Conservation (phyloP, 2,329 filamentous ascomycete species). For the Fusarium mexicanum region DNA sequence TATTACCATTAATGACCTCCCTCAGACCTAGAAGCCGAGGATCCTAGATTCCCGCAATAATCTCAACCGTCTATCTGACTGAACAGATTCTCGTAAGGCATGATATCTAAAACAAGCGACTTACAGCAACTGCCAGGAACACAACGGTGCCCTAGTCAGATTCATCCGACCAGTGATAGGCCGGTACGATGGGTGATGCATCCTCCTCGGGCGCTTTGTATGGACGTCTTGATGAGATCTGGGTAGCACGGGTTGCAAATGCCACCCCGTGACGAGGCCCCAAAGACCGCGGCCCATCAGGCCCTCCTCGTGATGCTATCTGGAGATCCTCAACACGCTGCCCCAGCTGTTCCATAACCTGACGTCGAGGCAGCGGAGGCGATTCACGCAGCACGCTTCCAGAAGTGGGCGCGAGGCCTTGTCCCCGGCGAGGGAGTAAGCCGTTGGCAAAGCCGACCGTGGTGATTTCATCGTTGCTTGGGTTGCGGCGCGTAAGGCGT, state of each 20-base stretch:
- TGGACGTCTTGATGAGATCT: no score
- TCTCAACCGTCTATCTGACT: rapidly evolving
- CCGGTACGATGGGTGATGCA: rapidly evolving
- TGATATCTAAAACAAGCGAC: rapidly evolving
- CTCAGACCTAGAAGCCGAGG: rapidly evolving
- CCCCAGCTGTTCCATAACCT: background rate
- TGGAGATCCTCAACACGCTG: background rate
- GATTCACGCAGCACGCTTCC: no score
- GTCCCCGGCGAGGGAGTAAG: background rate
- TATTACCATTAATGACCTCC: rapidly evolving
- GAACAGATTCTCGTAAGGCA: rapidly evolving
- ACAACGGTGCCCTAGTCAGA: rapidly evolving
- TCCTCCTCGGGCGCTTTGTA: background rate
- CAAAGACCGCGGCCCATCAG: rapidly evolving
- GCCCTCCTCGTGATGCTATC: rapidly evolving
- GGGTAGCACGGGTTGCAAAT: background rate
- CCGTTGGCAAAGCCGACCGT: background rate
- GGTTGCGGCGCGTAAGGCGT: background rate
- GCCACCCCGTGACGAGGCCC: rapidly evolving
- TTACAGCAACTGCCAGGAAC: rapidly evolving
- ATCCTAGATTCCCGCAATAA: rapidly evolving
- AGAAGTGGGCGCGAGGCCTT: background rate
- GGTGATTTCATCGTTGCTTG: background rate
- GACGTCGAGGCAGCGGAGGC: background rate
- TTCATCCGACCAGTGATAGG: background rate